phyloP scores from a whole-genome alignment of 495 filamentous ascomycete genomes.

The Hypoxylon lenormandii region DNA sequence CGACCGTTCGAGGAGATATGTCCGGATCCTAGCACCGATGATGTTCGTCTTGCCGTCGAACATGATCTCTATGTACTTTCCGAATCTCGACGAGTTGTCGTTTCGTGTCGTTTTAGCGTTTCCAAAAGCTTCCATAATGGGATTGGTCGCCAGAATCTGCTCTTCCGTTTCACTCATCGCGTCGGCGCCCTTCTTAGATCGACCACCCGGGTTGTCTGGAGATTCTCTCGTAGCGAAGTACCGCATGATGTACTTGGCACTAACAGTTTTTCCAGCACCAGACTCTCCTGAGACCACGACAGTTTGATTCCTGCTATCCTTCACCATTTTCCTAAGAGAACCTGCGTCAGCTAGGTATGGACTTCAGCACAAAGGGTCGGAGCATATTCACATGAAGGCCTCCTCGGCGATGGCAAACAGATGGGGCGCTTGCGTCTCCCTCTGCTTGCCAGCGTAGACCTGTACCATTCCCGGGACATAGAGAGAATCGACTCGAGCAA shows the following conservation, averaged over 20 bases:
- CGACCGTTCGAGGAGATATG: constrained; percentile 94
- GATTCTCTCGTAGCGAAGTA: constrained; percentile 99
- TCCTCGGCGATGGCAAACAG: constrained; percentile 99
- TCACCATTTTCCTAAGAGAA: constrained; percentile 86
- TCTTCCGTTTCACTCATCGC: constrained; percentile 98
- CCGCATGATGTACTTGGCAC: constrained; percentile 99
- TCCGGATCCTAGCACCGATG: constrained; percentile 95
- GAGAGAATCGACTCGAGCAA: constrained; percentile 95
- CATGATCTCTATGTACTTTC: constrained; percentile 99
- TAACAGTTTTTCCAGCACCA: constrained; percentile 98
- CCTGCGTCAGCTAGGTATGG: constrained; percentile 21
- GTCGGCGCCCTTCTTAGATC: constrained; percentile 81
- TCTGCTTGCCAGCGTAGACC: constrained; percentile 96
- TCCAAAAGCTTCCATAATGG: constrained; percentile 99
- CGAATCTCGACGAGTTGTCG: constrained; percentile 98
- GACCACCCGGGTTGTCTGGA: constrained; percentile 84
- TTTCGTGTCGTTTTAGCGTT: constrained; percentile 99
- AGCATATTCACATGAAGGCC: constrained; percentile 84
- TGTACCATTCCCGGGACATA: constrained; percentile 99
- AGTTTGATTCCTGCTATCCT: constrained; percentile 94
- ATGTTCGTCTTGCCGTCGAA: constrained; percentile 96
- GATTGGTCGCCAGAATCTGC: constrained; percentile 97
- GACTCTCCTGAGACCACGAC: constrained; percentile 99
- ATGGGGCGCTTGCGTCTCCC: constrained; percentile 95
- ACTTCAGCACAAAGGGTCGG: constrained; percentile 9